A percentile compares a stretch with the other conserved stretches of the same genome.
phyloP scores from a whole-genome alignment of 2,329 filamentous ascomycete genomes.

The Penicillium sp. region DNA sequence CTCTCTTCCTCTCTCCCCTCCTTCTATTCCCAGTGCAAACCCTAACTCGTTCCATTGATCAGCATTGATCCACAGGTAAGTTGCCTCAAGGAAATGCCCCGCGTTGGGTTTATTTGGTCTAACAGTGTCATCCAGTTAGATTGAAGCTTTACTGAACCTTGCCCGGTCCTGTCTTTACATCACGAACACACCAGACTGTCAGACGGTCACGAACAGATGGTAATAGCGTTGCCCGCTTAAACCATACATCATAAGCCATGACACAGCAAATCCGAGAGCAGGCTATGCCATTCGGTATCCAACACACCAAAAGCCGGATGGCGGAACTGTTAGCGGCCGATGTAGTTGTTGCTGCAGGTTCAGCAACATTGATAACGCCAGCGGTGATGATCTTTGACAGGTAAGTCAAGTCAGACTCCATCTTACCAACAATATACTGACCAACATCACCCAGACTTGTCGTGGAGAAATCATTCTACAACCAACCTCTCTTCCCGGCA shows the following conservation, averaged over 20 bases:
- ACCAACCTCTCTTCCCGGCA: constrained; percentile 32
- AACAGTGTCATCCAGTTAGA: constrained; percentile 6
- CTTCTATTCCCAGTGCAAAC: not conserved
- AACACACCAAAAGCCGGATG: constrained; percentile 36
- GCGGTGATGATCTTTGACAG: constrained; percentile 80
- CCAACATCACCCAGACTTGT: constrained; percentile 34
- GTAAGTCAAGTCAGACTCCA: constrained; percentile 42
- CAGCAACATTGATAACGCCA: constrained; percentile 71
- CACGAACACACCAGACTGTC: not conserved
- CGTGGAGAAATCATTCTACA: constrained; percentile 41
- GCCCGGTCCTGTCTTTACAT: not conserved
- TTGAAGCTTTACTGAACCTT: not conserved
- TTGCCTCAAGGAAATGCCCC: constrained; percentile 20
- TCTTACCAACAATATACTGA: constrained; percentile 8
- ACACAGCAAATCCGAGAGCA: constrained; percentile 26
- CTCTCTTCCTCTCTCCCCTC: not conserved
- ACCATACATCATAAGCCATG: constrained; percentile 18
- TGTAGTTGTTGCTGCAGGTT: constrained; percentile 62
- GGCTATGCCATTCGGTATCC: constrained; percentile 26
- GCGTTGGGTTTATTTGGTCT: constrained; percentile 18
- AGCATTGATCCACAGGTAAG: constrained; percentile 22
- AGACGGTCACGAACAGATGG: constrained; percentile 3
- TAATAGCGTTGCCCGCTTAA: constrained; percentile 7
- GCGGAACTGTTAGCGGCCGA: constrained; percentile 58
- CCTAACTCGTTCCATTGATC: not conserved